Conservation (phyloP, 768 basidiomycete species). For the Holtermanniella nyarrowii region DNA sequence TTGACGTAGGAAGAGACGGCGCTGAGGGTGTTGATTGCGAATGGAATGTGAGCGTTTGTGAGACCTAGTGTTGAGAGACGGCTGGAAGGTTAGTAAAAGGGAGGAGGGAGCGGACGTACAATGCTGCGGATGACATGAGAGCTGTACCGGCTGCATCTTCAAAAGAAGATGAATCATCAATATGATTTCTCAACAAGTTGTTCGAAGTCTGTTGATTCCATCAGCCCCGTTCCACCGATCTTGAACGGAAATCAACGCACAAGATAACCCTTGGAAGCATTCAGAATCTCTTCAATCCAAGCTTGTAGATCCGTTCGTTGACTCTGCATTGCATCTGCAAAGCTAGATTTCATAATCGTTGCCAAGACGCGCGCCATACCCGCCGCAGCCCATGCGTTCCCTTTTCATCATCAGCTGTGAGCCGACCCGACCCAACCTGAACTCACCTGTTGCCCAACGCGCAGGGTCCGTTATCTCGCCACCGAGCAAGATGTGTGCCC, state of each 20-base stretch:
- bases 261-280: constrained; percentile 27
- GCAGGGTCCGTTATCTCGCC: constrained; percentile 31
- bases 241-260: constrained; percentile 19
- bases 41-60: constrained; percentile 32
- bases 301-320: constrained; percentile 36
- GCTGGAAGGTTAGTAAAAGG: constrained; percentile 30
- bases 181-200: constrained; percentile 42
- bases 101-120: constrained; percentile 11
- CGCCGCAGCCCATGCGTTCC: constrained; percentile 44
- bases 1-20: constrained; percentile 39
- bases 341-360: constrained; percentile 41
- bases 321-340: constrained; percentile 27
- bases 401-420: background rate
- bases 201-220: constrained; percentile 26
- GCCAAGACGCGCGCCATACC: constrained; percentile 44
- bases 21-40: constrained; percentile 37
- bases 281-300: constrained; percentile 43
- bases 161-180: constrained; percentile 37
- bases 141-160: constrained; percentile 42
- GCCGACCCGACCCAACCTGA: background rate
- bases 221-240: background rate
- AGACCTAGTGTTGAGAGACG: constrained; percentile 39
- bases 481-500: constrained; percentile 42
- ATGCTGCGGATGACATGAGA: constrained; percentile 27
- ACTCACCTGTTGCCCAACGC: constrained; percentile 42